Evolutionary conservation across 169 alveolate species (phyloP).

Genomic region (Eimeria praecox): DNA sequence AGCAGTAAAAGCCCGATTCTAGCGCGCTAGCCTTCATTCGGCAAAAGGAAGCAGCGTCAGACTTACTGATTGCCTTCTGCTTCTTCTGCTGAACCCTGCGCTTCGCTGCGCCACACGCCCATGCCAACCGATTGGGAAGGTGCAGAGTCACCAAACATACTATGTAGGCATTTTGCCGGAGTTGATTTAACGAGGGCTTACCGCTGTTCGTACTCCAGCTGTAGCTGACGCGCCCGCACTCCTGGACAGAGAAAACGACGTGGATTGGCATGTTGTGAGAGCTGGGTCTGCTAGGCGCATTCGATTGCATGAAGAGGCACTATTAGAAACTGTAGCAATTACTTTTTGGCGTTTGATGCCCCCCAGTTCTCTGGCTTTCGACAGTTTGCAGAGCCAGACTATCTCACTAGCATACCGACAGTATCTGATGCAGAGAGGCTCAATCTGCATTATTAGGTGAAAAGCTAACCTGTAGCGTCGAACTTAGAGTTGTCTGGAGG

Average conservation of each 20-base stretch:
- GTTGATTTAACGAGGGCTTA: not conserved
- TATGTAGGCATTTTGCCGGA: not conserved
- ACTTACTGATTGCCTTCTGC: conserved; percentile 59
- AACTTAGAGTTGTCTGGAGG: conserved; percentile 61
- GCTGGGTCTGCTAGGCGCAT: not conserved
- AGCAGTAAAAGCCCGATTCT: not conserved
- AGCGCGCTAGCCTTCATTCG: not conserved
- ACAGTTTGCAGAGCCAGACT: not conserved
- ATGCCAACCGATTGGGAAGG: not conserved
- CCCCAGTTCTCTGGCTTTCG: not conserved
- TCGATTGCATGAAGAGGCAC: not conserved
- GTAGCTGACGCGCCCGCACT: conserved; percentile 67
- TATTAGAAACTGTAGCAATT: not conserved
- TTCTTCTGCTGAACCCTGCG: conserved; percentile 35
- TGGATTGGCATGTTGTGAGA: not conserved
- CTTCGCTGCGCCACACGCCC: conserved; percentile 53
- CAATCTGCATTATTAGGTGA: not conserved
- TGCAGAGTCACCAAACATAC: not conserved
- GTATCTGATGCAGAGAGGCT: not conserved
- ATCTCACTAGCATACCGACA: not conserved
- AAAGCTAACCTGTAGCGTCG: conserved; percentile 62
- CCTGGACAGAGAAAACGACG: not conserved
- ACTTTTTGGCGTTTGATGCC: not conserved
- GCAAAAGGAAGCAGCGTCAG: not conserved
- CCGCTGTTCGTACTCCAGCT: conserved; percentile 75